Conservation (phyloP, 345 rosid species). For the Erysimum cheiranthoides region DNA sequence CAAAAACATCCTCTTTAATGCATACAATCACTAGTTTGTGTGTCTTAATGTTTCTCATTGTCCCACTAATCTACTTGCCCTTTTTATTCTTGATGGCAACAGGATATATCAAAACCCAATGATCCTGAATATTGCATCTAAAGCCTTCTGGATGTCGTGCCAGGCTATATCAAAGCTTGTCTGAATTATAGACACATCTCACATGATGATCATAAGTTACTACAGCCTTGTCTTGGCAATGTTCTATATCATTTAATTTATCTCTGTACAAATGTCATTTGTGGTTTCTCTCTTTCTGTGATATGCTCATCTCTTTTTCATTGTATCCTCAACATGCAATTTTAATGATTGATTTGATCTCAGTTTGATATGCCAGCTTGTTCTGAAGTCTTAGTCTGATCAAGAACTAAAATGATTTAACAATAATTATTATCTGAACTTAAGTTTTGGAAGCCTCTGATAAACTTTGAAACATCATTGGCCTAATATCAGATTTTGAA, state of each 20-base stretch:
- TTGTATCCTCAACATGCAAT: conserved; percentile 23
- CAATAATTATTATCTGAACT: background rate
- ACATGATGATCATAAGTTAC: conserved; percentile 25
- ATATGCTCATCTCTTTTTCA: background rate
- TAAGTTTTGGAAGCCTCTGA: background rate
- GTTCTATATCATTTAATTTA: conserved; percentile 37
- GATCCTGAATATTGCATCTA: conserved; percentile 72
- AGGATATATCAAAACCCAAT: conserved; percentile 97
- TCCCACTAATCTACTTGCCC: conserved; percentile 8
- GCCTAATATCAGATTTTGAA: background rate
- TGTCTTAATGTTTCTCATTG: background rate
- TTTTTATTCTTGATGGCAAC: background rate
- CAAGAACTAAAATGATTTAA: background rate
- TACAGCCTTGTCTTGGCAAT: conserved; percentile 31
- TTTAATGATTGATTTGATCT: conserved; percentile 27
- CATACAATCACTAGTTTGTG: background rate
- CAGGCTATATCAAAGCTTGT: conserved; percentile 84
- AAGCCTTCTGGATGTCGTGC: conserved; percentile 92
- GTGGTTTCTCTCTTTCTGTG: conserved; percentile 17
- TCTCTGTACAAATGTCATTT: conserved; percentile 35
- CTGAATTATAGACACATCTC: conserved; percentile 48
- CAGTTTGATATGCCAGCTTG: conserved; percentile 5
- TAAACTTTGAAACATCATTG: background rate
- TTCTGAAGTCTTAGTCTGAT: conserved; percentile 4
- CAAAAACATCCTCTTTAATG: background rate